Conservation (phyloP, 495 filamentous ascomycete species). For the Trichocladium antarcticum region DNA sequence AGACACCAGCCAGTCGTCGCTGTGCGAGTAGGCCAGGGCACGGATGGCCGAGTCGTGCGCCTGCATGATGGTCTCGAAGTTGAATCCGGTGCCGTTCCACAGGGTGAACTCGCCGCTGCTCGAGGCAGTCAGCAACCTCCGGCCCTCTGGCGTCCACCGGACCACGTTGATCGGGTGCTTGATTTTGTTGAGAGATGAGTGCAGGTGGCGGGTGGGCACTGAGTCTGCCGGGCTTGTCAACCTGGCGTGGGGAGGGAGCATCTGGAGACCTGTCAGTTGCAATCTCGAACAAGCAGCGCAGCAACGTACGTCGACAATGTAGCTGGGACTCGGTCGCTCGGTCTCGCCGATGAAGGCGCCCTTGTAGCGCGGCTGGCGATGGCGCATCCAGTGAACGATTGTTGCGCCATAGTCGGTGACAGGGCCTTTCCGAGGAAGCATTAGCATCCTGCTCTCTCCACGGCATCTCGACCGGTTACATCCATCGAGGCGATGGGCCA, state of each 20-base stretch:
- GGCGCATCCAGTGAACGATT: constrained; percentile 84
- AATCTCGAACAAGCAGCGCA: background rate
- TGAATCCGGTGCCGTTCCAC: constrained; percentile 98
- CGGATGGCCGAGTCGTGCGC: constrained; percentile 92
- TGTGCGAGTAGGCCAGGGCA: constrained; percentile 79
- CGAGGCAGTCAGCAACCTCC: constrained; percentile 79
- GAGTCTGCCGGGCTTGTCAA: constrained; percentile 62
- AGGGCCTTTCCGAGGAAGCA: constrained; percentile 43
- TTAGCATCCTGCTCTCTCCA: constrained; percentile 15
- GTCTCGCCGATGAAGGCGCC: constrained; percentile 54
- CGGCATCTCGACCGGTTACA: no score
- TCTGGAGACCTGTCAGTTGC: constrained; percentile 41
- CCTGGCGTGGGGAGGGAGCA: constrained; percentile 74
- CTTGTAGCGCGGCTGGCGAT: constrained; percentile 65
- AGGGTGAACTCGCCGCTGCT: constrained; percentile 96
- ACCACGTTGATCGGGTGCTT: constrained; percentile 97
- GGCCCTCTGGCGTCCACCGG: constrained; percentile 91
- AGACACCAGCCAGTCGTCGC: constrained; percentile 91
- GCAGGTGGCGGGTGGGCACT: constrained; percentile 79
- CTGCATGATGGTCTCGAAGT: constrained; percentile 98
- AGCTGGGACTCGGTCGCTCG: constrained; percentile 77
- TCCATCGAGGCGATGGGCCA: no score
- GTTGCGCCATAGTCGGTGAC: constrained; percentile 95
- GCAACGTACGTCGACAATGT: constrained; percentile 70
- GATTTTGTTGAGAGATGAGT: constrained; percentile 93